phyloP scores from a whole-genome alignment of 2,329 filamentous ascomycete species.

The Trichoderma koningii region DNA sequence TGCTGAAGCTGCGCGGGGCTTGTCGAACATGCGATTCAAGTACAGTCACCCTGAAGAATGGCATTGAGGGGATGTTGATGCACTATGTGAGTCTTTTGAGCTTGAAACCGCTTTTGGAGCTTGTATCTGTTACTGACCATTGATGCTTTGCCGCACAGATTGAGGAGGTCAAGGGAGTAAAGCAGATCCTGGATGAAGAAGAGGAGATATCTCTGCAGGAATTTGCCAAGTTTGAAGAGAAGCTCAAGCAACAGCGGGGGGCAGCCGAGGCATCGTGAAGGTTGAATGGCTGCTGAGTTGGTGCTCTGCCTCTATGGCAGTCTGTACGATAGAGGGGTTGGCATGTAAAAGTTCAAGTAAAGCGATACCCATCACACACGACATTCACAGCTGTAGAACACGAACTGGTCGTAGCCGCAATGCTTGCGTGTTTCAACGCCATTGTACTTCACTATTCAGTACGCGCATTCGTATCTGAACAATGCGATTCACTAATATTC shows the following conservation, averaged over 20 bases:
- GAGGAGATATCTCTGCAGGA: constrained; percentile 85
- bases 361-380: constrained; percentile 10
- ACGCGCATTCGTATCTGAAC: no score
- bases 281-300: background rate
- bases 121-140: background rate
- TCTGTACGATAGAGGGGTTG: constrained; percentile 16
- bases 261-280: constrained; percentile 4
- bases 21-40: constrained; percentile 96
- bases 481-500: no score
- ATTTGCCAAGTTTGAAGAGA: constrained; percentile 95
- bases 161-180: constrained; percentile 90
- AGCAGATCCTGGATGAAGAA: constrained; percentile 87
- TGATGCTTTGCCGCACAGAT: constrained; percentile 59
- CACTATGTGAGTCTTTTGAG: constrained; percentile 69
- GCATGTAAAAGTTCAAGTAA: constrained; percentile 18
- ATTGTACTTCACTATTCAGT: no score
- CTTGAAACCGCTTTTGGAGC: background rate
- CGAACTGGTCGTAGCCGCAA: background rate
- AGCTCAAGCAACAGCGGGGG: constrained; percentile 49
- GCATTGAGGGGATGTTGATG: constrained; percentile 98
- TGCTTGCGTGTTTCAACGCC: background rate
- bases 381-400: background rate
- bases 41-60: constrained; percentile 94
- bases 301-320: background rate
- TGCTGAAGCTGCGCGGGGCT: constrained; percentile 84